Percentiles rank a stretch among this genome's conserved stretches.
These are phyloP conservation scores for Talaromyces borbonicus DNA, from an alignment of 495 filamentous ascomycete genomes.

Conservation along the genomic window DNA sequence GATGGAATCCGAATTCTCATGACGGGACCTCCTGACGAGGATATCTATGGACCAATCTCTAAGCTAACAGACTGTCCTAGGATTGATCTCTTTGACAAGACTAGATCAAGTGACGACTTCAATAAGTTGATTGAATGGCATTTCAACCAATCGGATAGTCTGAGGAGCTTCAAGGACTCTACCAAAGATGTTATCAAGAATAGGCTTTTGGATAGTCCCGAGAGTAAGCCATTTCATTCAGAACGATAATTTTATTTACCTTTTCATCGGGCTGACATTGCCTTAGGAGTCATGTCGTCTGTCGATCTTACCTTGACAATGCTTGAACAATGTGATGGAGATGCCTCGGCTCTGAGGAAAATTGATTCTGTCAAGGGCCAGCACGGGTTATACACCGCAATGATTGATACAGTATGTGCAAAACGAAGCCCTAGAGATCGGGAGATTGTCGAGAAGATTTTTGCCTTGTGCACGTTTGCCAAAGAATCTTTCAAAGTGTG, in stretches of 20 bases:
- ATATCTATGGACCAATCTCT: neutral
- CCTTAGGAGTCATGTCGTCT: neutral
- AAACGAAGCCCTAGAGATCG: neutral
- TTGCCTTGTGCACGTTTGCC: neutral
- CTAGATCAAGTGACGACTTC: neutral
- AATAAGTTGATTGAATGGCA: neutral
- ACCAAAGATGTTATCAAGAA: neutral
- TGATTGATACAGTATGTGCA: neutral
- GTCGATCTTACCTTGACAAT: slow-evolving; percentile 1
- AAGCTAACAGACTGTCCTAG: neutral
- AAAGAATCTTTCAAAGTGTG: neutral
- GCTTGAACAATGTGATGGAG: slow-evolving; percentile 1
- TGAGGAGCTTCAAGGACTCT: neutral
- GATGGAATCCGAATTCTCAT: neutral
- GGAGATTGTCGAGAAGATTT: neutral
- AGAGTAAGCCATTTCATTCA: neutral
- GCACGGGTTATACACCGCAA: neutral
- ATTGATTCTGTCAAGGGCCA: neutral
- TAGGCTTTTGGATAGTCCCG: neutral
- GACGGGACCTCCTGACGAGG: neutral
- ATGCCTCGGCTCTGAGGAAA: neutral
- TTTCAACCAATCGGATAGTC: neutral
- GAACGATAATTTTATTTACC: neutral
- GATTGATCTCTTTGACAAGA: neutral
- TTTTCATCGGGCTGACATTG: neutral